Evolutionary conservation across 2,329 filamentous ascomycete genomes (phyloP), one percentile per base, ranked within the genome.

Genomic region (Aspergillus chevalieri): DNA sequence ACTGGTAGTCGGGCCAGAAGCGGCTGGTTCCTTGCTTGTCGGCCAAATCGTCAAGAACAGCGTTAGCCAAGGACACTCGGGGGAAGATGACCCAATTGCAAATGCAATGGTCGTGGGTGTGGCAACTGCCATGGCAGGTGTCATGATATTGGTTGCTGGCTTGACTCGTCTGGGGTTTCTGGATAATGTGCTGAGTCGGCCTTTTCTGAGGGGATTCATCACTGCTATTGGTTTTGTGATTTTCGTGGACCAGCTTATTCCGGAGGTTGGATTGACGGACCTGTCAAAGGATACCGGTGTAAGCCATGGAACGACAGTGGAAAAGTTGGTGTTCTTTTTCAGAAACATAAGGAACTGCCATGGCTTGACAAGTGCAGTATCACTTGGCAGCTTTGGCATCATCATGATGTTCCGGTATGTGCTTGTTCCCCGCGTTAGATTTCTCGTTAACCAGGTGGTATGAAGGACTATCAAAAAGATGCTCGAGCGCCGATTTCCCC

Each of bases 181-280:
- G 53, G 93, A 98, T 65, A 95, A 89, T 62, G 91, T 98, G 9
- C 78, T 98, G 33, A 96, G 91, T 58, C 81, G 89, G 30, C 93
- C 93, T 1, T 97, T 98, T 61, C 72, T 97, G 49, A 80, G 93
- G 52, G 93, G 93, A 1, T 98, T 98, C 72, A 96, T 98, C 70
- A 95, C 89, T 50, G 93, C 93, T 46, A 94, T 98, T 65, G 93
- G 93, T 44, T 88, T 96, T 49, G 91, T 97, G 56, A 97, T 98
- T 65, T 83, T 94, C 36, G 89, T 97, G 33, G 93, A 97, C 67
- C 93, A 98, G 70, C 74, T 95, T 42, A 87, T 96, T 47, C 91
- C 92, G 0, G 90, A 97, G 68, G 79, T 95, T 60, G 93, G 93
- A 0, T 77, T 98, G 19, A 78, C 77, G 34, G 73, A 78, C 1